Evolutionary conservation across 805 yeast genomes (phyloP), one percentile per base, ranked within the genome.

Genomic region (Ogataea neopini): DNA sequence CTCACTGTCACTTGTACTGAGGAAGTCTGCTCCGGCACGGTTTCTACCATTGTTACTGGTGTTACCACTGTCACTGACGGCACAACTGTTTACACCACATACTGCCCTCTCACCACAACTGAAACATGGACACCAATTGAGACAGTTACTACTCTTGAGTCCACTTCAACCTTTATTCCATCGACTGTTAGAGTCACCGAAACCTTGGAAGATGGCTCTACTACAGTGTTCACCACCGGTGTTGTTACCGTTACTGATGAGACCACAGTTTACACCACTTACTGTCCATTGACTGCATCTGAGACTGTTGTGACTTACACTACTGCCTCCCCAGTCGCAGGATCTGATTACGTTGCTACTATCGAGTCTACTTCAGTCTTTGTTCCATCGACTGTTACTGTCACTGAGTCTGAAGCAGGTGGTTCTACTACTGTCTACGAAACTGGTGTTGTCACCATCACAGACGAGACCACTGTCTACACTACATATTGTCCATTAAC

Each of bases 41-140:
- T 44, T 25, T 36, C 52, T n/a, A 53, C 61, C 14, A 35, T 50
- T 26, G 56, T 60, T 36, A 67, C 71, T 39, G 57, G 63, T 40
- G 53, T 54, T 40, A 54, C 59, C 34, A 49, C 52, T 14, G 64
- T 67, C 40, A 54, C 56, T n/a, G 56, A 54, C 17, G 58, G 44
- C 41, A 49, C 54, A 22, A 54, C 58, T 14, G 58, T 54, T 38
- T 51, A 51, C 56, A 63, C 66, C 44, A 70, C 76, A 38, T 69
- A 63, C 65, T 67, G 72, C 53, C 71, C 72, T 52, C 47, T 55
- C 25, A 56, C 56, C 38, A 42, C 56, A 34, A 45, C 54, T 30
- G 55, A 22, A n/a, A 50, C 57, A 33, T 47, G 43, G 45, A 51
- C 51, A 37, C 57, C 59, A 47, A 51, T 51, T 47, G 46, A 40